phyloP scores from a whole-genome alignment of 768 basidiomycete species.

The Omphalotus guepiniiformis region DNA sequence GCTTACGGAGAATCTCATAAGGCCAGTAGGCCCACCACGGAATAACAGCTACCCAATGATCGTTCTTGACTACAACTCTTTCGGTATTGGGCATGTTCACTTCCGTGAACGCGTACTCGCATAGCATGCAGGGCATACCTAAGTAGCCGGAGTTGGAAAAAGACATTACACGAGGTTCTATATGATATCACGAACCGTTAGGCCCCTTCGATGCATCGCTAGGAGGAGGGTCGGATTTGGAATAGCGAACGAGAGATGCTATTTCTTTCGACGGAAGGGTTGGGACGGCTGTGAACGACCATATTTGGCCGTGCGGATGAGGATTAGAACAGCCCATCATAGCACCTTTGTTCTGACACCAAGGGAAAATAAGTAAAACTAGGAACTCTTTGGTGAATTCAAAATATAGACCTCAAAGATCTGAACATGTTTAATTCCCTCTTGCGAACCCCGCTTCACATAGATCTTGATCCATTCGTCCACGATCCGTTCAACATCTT shows the following conservation, averaged over 20 bases:
- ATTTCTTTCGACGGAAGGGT: slow-evolving; percentile 68
- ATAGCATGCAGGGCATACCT: slow-evolving; percentile 67
- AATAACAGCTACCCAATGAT: slow-evolving; percentile 79
- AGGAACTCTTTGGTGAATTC: background rate
- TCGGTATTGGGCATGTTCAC: slow-evolving; percentile 33
- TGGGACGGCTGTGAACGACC: slow-evolving; percentile 74
- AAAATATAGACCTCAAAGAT: slow-evolving; percentile 72
- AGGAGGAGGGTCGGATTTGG: slow-evolving; percentile 26
- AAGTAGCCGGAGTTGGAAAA: background rate
- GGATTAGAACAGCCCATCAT: slow-evolving; percentile 97
- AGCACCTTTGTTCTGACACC: slow-evolving; percentile 76
- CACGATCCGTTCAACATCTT: slow-evolving; percentile 63
- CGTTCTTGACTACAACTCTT: slow-evolving; percentile 64
- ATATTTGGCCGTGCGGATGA: slow-evolving; percentile 90
- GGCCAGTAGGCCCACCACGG: slow-evolving; percentile 98
- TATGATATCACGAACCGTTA: slow-evolving; percentile 26
- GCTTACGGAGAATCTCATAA: slow-evolving; percentile 72
- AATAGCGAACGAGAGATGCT: slow-evolving; percentile 48
- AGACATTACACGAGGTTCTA: background rate
- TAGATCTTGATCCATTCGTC: slow-evolving; percentile 73
- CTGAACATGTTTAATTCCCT: slow-evolving; percentile 78
- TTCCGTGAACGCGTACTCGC: slow-evolving; percentile 76
- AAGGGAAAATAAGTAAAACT: slow-evolving; percentile 5
- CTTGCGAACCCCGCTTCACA: slow-evolving; percentile 48
- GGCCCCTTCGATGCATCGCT: slow-evolving; percentile 54